These are phyloP conservation scores for Aspergillus uvarum DNA, from an alignment of 2,329 filamentous ascomycete species.

Conservation along the genomic window DNA sequence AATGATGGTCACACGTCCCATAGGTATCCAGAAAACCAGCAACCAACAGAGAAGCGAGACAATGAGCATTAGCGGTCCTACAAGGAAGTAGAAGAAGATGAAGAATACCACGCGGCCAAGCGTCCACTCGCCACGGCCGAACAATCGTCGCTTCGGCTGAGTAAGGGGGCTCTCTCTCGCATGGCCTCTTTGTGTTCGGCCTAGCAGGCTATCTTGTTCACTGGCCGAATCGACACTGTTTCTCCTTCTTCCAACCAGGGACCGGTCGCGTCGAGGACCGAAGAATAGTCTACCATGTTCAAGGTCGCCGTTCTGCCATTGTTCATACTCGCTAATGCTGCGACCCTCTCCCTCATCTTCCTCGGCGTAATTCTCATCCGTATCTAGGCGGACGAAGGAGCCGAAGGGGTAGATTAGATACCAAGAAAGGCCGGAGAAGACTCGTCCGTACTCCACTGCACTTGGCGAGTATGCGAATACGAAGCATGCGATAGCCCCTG, in stretches of 20 bases:
- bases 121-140: constrained; percentile 95
- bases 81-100: constrained; percentile 88
- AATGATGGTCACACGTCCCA: constrained; percentile 91
- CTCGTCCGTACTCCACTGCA: constrained; percentile 78
- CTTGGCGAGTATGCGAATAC: constrained; percentile 76
- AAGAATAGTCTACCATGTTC: constrained; percentile 97
- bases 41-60: constrained; percentile 93
- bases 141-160: constrained; percentile 75
- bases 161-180: constrained; percentile 42
- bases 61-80: constrained; percentile 80
- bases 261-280: constrained; percentile 72
- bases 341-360: constrained; percentile 94
- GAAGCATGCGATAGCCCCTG: constrained; percentile 76
- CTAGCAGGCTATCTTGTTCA: constrained; percentile 87
- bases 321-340: constrained; percentile 97
- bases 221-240: constrained; percentile 85
- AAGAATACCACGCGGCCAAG: constrained; percentile 94
- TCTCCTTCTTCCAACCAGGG: constrained; percentile 80
- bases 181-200: constrained; percentile 58
- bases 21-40: constrained; percentile 95
- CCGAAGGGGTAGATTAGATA: constrained; percentile 97
- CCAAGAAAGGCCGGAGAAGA: constrained; percentile 77
- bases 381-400: constrained; percentile 88
- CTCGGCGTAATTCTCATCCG: constrained; percentile 89
- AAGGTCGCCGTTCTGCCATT: constrained; percentile 96